These are phyloP conservation scores for Zygoascus ofunaensis DNA, from an alignment of 805 yeast genomes.

Conservation along the genomic window DNA sequence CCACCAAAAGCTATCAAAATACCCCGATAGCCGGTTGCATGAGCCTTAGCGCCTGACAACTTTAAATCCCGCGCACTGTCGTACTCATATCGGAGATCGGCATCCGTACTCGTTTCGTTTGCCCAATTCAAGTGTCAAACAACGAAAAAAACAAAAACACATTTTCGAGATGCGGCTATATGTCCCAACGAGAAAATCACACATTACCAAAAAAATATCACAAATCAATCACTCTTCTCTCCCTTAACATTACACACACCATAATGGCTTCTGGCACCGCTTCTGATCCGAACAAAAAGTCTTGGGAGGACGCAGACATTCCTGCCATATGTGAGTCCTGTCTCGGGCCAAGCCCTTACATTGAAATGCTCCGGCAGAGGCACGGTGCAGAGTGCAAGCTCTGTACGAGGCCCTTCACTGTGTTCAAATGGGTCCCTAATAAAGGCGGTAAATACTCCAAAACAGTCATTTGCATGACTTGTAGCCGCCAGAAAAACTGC, in stretches of 20 bases:
- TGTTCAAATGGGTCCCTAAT: constrained; percentile 61
- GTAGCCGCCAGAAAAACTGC: constrained; percentile 70
- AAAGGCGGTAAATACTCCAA: constrained; percentile 37
- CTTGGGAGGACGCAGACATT: constrained; percentile 31
- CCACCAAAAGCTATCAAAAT: too few relatives aligned
- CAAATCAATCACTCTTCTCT: too few relatives aligned
- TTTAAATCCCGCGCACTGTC: too few relatives aligned
- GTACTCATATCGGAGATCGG: too few relatives aligned
- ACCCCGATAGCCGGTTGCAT: too few relatives aligned
- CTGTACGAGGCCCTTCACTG: constrained; percentile 78
- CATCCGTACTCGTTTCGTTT: too few relatives aligned
- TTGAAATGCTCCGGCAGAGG: constrained; percentile 62
- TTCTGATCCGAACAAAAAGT: constrained; percentile 26
- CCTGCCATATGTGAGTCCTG: constrained; percentile 71
- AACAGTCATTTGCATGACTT: constrained; percentile 68
- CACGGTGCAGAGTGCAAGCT: constrained; percentile 76
- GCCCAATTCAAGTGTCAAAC: too few relatives aligned
- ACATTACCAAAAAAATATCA: neutral
- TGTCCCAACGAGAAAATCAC: too few relatives aligned
- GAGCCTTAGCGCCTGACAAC: too few relatives aligned
- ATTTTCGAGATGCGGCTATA: too few relatives aligned
- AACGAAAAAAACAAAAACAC: too few relatives aligned
- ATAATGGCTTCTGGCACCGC: too few relatives aligned
- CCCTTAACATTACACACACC: neutral
- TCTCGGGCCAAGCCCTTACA: constrained; percentile 54